phyloP scores from a whole-genome alignment of 805 yeast species.

The Candida pini region DNA sequence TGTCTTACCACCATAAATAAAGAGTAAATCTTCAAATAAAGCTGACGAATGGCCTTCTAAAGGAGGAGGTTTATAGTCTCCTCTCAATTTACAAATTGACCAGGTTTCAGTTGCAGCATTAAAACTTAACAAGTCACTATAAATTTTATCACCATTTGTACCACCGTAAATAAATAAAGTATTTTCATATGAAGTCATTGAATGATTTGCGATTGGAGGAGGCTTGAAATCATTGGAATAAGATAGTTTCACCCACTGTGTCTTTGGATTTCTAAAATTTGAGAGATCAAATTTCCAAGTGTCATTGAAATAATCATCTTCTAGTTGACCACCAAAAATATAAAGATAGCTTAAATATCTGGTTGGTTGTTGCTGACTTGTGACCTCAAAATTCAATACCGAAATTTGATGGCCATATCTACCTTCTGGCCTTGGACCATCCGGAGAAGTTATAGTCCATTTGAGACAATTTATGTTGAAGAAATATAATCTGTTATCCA shows the following conservation, averaged over 20 bases:
- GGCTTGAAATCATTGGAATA: constrained; percentile 42
- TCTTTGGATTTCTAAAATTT: constrained; percentile 74
- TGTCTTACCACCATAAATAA: constrained; percentile 86
- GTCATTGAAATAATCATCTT: constrained; percentile 76
- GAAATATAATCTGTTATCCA: constrained; percentile 87
- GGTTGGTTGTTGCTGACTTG: constrained; percentile 27
- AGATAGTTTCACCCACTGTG: constrained; percentile 74
- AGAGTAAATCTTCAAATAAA: constrained; percentile 69
- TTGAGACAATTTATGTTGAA: constrained; percentile 72
- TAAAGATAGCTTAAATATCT: constrained; percentile 50
- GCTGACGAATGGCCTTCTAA: constrained; percentile 90
- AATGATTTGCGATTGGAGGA: constrained; percentile 86
- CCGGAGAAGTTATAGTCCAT: constrained; percentile 75
- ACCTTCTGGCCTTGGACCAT: constrained; percentile 77
- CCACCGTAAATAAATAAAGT: constrained; percentile 91
- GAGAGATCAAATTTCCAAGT: constrained; percentile 82
- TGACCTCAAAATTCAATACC: constrained; percentile 59
- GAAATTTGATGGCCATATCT: constrained; percentile 91
- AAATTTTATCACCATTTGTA: constrained; percentile 58
- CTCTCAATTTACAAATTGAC: constrained; percentile 66
- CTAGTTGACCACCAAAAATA: constrained; percentile 92
- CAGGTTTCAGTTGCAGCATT: constrained; percentile 67
- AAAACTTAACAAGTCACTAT: constrained; percentile 74
- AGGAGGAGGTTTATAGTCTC: constrained; percentile 64
- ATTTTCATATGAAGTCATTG: constrained; percentile 76